A percentile compares a stretch with the other conserved stretches of the same genome.
Conservation (phyloP, 805 yeast species). For the Sugiyamaella boreocaroliniensis region DNA sequence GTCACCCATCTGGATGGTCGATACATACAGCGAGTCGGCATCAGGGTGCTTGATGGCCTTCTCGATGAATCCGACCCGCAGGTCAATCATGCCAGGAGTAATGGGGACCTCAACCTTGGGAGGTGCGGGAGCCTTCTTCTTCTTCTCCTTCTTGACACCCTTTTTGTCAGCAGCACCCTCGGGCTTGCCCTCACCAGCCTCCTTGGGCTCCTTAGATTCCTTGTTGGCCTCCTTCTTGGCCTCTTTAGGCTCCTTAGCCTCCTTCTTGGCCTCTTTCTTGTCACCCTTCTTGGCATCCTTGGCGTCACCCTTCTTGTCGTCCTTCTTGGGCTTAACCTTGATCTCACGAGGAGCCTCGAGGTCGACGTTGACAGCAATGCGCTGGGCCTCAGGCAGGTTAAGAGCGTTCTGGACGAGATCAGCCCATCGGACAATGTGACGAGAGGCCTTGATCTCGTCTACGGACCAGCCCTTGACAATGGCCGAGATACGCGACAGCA, state of each 20-base stretch:
- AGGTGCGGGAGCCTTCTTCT: slow-evolving; percentile 47
- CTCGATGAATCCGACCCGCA: slow-evolving; percentile 93
- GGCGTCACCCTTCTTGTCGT: slow-evolving; percentile 20
- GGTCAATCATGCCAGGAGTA: slow-evolving; percentile 78
- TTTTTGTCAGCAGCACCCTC: slow-evolving; percentile 26
- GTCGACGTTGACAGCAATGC: slow-evolving; percentile 51
- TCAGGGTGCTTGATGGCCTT: slow-evolving; percentile 96
- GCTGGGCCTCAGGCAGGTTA: slow-evolving; percentile 47
- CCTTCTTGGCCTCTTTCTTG: slow-evolving; percentile 44
- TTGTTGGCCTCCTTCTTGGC: slow-evolving; percentile 9
- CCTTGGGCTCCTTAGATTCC: slow-evolving; percentile 33
- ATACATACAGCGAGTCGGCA: slow-evolving; percentile 93
- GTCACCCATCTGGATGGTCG: slow-evolving; percentile 95
- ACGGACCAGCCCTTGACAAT: slow-evolving; percentile 50
- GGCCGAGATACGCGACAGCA: slow-evolving; percentile 62
- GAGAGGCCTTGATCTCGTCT: slow-evolving; percentile 52
- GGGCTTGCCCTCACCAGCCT: slow-evolving; percentile 31
- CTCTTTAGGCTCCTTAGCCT: slow-evolving; percentile 5
- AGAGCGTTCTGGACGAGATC: slow-evolving; percentile 67
- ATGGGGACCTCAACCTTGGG: slow-evolving; percentile 52
- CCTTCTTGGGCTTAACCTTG: slow-evolving; percentile 40
- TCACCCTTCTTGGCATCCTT: slow-evolving; percentile 5
- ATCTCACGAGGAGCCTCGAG: slow-evolving; percentile 68
- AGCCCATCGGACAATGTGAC: slow-evolving; percentile 91
- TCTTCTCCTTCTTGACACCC: slow-evolving; percentile 30